phyloP scores from a whole-genome alignment of 371 early-diverging fungal species.

The Haplosporangium sp. region DNA sequence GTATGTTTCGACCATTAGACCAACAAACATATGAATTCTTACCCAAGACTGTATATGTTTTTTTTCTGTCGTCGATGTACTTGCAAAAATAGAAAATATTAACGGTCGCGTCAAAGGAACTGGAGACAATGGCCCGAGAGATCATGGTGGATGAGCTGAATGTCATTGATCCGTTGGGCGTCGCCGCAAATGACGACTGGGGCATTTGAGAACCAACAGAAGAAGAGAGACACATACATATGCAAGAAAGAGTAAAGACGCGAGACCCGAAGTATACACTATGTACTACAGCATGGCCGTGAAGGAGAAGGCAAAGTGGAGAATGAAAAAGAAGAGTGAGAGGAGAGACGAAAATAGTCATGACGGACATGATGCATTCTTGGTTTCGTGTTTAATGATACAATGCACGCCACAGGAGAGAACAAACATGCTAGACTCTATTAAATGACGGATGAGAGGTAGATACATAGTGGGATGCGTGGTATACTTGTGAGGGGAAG shows the following conservation, averaged over 20 bases:
- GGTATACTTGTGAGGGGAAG: too few species aligned
- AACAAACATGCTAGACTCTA: too few species aligned
- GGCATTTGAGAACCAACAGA: background rate
- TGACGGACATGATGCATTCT: background rate
- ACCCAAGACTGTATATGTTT: background rate
- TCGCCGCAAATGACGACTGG: conserved; percentile 29
- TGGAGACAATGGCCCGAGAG: conserved; percentile 42
- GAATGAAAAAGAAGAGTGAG: background rate
- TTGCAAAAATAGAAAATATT: conserved; percentile 38
- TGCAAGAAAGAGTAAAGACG: background rate
- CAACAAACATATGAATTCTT: background rate
- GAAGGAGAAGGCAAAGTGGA: background rate
- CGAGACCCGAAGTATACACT: background rate
- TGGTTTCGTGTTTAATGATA: background rate
- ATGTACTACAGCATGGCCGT: background rate
- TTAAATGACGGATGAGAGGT: too few species aligned
- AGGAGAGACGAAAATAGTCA: background rate
- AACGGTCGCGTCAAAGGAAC: conserved; percentile 36
- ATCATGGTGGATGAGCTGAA: conserved; percentile 43
- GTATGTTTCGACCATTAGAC: background rate
- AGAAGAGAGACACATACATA: too few species aligned
- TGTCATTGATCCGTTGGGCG: conserved; percentile 42
- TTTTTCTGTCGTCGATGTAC: background rate
- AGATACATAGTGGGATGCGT: too few species aligned
- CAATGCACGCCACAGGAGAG: background rate